A percentile compares a stretch with the other conserved stretches of the same genome.
Evolutionary conservation across 1,284 basidiomycete genomes (phyloP).

Genomic region (Cryptococcus sp.): DNA sequence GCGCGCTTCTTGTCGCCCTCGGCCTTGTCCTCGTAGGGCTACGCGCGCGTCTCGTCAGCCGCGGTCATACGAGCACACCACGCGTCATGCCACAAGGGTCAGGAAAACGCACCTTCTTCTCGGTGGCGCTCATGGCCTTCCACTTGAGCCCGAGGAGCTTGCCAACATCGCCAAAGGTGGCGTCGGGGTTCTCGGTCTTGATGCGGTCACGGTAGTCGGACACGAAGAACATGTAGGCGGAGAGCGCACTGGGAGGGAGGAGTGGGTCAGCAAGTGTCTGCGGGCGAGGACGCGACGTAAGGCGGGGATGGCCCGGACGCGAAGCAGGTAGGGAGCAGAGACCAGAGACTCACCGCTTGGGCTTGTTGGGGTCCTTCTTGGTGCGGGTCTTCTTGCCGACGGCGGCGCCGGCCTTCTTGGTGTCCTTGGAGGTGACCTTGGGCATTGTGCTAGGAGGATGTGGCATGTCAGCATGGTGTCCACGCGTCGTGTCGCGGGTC

Average conservation of each 20-base stretch:
- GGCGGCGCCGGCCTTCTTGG: conserved; percentile 53
- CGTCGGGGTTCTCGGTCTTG: conserved; percentile 92
- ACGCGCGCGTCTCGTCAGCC: conserved; percentile 4
- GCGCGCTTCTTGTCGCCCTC: conserved; percentile 75
- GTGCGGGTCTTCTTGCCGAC: conserved; percentile 53
- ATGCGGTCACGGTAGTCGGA: conserved; percentile 93
- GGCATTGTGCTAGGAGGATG: conserved; percentile 57
- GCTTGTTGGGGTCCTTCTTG: conserved; percentile 49
- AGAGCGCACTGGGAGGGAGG: conserved; percentile 62
- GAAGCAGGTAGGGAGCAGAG: no score
- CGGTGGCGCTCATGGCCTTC: conserved; percentile 78
- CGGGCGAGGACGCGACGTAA: neutral
- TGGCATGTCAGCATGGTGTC: neutral
- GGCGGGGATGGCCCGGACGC: no score
- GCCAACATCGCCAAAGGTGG: conserved; percentile 87
- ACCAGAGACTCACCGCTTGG: conserved; percentile 47
- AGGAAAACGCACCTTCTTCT: conserved; percentile 67
- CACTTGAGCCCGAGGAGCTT: conserved; percentile 84
- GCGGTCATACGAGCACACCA: no score
- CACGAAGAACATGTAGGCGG: conserved; percentile 98
- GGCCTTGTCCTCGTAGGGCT: conserved; percentile 90
- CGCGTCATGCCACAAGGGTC: neutral
- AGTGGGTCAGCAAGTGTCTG: neutral
- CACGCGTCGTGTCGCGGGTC: neutral
- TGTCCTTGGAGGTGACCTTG: conserved; percentile 60